phyloP scores from a whole-genome alignment of 805 yeast genomes.

The Metschnikowia santaceciliae region DNA sequence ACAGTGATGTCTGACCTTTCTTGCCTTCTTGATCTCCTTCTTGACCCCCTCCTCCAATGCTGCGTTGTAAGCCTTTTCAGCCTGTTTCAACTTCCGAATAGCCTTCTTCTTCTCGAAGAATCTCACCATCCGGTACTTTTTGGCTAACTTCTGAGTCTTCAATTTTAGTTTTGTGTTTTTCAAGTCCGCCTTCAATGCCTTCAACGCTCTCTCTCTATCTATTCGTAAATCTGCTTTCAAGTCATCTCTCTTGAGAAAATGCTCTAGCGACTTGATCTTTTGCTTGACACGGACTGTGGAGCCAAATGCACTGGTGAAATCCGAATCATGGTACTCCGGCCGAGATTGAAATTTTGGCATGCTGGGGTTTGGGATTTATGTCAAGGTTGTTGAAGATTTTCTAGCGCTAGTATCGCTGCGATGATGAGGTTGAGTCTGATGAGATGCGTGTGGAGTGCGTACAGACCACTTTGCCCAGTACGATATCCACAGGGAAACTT shows the following conservation, averaged over 20 bases:
- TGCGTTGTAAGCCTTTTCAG: constrained; percentile 36
- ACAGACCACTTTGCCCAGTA: neutral
- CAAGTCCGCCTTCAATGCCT: constrained; percentile 59
- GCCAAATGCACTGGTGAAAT: constrained; percentile 17
- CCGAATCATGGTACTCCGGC: constrained; percentile 12
- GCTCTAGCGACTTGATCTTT: constrained; percentile 80
- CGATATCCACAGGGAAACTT: neutral
- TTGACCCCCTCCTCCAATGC: constrained; percentile 30
- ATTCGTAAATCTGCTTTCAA: constrained; percentile 61
- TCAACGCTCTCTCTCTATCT: constrained; percentile 73
- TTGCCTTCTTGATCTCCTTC: constrained; percentile 40
- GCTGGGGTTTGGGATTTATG: neutral
- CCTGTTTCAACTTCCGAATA: constrained; percentile 58
- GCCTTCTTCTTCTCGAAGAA: constrained; percentile 92
- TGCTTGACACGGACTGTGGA: constrained; percentile 49
- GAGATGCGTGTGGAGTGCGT: constrained; percentile 3
- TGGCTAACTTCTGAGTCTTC: constrained; percentile 50
- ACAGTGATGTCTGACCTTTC: constrained; percentile 50
- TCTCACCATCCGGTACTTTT: constrained; percentile 87
- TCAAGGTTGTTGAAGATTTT: neutral
- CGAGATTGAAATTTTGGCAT: constrained; percentile 13
- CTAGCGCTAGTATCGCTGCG: neutral
- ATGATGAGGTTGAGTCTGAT: constrained; percentile 1
- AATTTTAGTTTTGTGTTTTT: constrained; percentile 42
- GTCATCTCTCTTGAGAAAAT: constrained; percentile 58